Conservation (phyloP, 2,329 filamentous ascomycete genomes). For the Alternaria burnsii region DNA sequence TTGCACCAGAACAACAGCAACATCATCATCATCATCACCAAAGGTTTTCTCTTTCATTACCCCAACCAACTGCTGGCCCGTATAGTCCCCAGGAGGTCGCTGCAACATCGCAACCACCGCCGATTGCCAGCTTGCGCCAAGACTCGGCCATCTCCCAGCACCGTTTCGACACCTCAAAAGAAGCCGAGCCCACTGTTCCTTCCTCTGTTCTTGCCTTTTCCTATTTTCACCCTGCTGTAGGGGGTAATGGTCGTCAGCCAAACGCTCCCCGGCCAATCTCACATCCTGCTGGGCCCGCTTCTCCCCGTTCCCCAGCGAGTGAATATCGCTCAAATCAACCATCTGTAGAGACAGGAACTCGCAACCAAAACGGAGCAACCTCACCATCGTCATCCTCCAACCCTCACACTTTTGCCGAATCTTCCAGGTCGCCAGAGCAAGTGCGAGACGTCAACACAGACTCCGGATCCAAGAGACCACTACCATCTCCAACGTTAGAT, state of each 20-base stretch:
- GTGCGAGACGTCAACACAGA: slow-evolving; percentile 15
- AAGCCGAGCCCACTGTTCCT: slow-evolving; percentile 19
- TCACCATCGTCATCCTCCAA: slow-evolving; percentile 14
- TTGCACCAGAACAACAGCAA: not conserved
- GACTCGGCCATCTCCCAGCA: slow-evolving; percentile 29
- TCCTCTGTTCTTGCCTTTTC: slow-evolving; percentile 22
- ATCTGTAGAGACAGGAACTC: slow-evolving; percentile 11
- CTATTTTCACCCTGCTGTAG: slow-evolving; percentile 14
- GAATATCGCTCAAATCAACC: slow-evolving; percentile 12
- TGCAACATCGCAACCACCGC: slow-evolving; percentile 16
- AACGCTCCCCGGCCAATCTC: slow-evolving; percentile 16
- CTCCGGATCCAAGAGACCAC: slow-evolving; percentile 11
- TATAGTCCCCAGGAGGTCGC: slow-evolving; percentile 13
- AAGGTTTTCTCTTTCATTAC: slow-evolving; percentile 8
- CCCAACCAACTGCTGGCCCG: slow-evolving; percentile 14
- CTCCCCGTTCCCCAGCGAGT: slow-evolving; percentile 15
- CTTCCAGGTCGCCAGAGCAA: slow-evolving; percentile 24
- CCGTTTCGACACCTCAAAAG: slow-evolving; percentile 26
- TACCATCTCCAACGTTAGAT: slow-evolving; percentile 17
- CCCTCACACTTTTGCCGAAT: slow-evolving; percentile 4
- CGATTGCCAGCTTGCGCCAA: slow-evolving; percentile 26
- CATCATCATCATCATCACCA: slow-evolving; percentile 8
- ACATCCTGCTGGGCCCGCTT: slow-evolving; percentile 14
- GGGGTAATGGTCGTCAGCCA: slow-evolving; percentile 18
- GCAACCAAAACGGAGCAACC: slow-evolving; percentile 9